Percentiles rank a stretch among this genome's conserved stretches.
Conservation (phyloP, 176 grass and related monocot genomes). For the Neostapfia colusana region DNA sequence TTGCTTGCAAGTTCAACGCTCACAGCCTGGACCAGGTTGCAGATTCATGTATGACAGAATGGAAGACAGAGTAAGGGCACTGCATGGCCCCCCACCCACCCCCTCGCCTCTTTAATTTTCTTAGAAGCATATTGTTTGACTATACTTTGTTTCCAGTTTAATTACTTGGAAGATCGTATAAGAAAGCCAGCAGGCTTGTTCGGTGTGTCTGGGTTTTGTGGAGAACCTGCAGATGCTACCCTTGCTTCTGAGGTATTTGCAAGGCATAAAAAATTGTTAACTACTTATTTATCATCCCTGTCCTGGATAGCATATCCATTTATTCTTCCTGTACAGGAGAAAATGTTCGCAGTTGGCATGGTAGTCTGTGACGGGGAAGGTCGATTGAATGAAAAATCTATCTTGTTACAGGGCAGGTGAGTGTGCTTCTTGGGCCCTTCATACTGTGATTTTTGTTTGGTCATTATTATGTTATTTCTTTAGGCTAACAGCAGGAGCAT, state of each 20-base stretch:
- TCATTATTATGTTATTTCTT: slow-evolving; percentile 26
- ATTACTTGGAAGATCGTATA: slow-evolving; percentile 78
- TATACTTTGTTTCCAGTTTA: slow-evolving; percentile 64
- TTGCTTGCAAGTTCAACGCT: slow-evolving; percentile 67
- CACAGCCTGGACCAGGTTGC: slow-evolving; percentile 68
- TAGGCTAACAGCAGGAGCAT: slow-evolving; percentile 25
- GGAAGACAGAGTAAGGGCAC: slow-evolving; percentile 66
- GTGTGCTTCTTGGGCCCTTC: slow-evolving; percentile 29
- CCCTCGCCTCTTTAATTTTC: not conserved
- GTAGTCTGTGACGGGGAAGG: slow-evolving; percentile 93
- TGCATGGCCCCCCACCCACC: not conserved
- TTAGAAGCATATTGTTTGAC: slow-evolving; percentile 22
- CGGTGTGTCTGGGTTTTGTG: slow-evolving; percentile 47
- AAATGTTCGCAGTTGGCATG: slow-evolving; percentile 84
- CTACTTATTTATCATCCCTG: not conserved
- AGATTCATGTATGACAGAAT: slow-evolving; percentile 96
- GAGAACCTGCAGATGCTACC: slow-evolving; percentile 69
- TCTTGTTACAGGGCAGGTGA: slow-evolving; percentile 91
- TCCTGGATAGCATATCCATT: slow-evolving; percentile 20
- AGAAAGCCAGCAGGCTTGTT: slow-evolving; percentile 53
- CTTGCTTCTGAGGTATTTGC: slow-evolving; percentile 83
- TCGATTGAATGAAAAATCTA: slow-evolving; percentile 92
- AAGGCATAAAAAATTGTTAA: slow-evolving; percentile 21
- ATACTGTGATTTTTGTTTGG: not conserved
- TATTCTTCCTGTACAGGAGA: slow-evolving; percentile 62